A percentile compares a stretch with the other conserved stretches of the same genome.
Conservation (phyloP, 345 rosid genomes). For the Eucalyptus grandis region DNA sequence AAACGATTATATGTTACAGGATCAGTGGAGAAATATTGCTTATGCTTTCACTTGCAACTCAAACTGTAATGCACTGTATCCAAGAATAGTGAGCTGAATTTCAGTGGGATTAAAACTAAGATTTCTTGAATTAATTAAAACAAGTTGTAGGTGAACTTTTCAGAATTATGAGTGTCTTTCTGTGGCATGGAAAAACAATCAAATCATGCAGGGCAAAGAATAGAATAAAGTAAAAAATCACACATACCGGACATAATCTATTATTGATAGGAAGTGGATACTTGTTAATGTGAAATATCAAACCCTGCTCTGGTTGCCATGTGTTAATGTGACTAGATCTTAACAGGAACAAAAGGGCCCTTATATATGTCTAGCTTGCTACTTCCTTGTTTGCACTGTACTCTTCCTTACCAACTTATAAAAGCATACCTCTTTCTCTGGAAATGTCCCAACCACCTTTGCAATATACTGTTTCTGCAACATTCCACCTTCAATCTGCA, state of each 20-base stretch:
- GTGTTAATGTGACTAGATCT: background rate
- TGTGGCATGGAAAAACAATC: background rate
- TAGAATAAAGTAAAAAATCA: background rate
- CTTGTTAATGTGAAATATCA: background rate
- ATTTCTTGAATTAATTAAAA: background rate
- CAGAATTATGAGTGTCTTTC: background rate
- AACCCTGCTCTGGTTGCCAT: background rate
- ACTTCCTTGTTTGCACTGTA: background rate
- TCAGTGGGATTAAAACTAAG: background rate
- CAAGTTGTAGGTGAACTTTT: background rate
- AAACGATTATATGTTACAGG: background rate
- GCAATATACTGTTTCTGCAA: conserved; percentile 75
- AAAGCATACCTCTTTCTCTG: conserved; percentile 58
- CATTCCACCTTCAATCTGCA: conserved; percentile 75
- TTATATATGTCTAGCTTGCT: background rate
- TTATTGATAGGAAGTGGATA: background rate
- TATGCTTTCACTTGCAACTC: background rate
- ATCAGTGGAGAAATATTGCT: background rate
- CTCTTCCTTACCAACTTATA: background rate
- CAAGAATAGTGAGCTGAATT: background rate
- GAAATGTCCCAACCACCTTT: conserved; percentile 67
- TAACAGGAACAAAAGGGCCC: background rate
- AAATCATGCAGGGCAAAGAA: background rate
- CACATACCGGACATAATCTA: background rate
- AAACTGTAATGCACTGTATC: background rate